Base-by-base conservation (phyloP, 345 rosid species). In the Eucalyptus grandis region DNA sequence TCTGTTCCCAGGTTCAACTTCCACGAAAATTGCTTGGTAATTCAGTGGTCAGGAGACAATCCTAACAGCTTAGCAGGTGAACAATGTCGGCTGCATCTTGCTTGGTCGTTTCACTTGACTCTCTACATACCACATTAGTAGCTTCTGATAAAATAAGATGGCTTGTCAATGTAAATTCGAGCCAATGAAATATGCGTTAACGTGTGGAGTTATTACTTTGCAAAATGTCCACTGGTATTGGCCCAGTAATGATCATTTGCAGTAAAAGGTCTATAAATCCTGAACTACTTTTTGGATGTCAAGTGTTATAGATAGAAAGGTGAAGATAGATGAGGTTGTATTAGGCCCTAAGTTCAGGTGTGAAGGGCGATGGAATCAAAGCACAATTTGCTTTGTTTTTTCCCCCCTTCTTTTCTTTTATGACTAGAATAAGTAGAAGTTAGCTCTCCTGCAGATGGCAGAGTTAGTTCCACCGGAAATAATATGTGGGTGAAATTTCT, bases 11-110 rank as follows among this genome's bases (percentile, higher is more conserved):
- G 99, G 94, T 97, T 86, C 83, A 92, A 94, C 88, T 98, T 98
- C 91, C 90, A 89, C 51, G 92, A 95, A 92, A 90, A 94, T 54
- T 98, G 99, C 90, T 90, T 95, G 93, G 97, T 95, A 58, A 93
- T 97, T 91, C 99, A 98, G 91, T 97, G 99, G 97, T 97, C 99
- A 58, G 99, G 99, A 93, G 99, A 98, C 94, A 98, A 98, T 88
- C 99, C 99, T 67, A 97, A 96, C 94, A 98, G 99, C 92, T 95
- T 98, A 91, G 99, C 99, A 92, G 99, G 99, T 96, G 88, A 88
- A 9, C 62, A 89, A 58, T 89, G 69, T 50, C 3, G 1, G 60
- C 82, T 72, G 82, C 82, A 34, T 34, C 82, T 72, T 72, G 44
- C 82, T 17, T 17, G 43, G 82, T 72, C 12, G 3, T 69, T 22